A percentile compares a stretch with the other conserved stretches of the same genome.
Evolutionary conservation across 352 stramenopile species (phyloP).

Genomic region (Pythium catenulatum): DNA sequence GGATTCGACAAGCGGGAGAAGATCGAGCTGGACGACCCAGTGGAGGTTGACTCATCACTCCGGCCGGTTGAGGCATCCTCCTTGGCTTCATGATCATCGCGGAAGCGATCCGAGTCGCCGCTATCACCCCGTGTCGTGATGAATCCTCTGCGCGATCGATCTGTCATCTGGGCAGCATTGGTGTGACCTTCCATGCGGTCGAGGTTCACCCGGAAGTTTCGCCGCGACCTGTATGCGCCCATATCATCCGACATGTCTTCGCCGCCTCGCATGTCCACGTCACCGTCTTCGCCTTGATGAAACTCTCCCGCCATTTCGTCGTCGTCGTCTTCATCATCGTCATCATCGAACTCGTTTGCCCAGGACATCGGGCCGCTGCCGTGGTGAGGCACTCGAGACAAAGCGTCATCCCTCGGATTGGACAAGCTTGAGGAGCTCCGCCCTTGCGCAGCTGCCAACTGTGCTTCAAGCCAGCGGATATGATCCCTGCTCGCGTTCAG

Average conservation of each 20-base stretch:
- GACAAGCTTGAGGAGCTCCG: conserved; percentile 42
- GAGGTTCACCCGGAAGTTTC: conserved; percentile 79
- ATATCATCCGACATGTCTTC: conserved; percentile 37
- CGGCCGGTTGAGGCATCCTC: conserved; percentile 75
- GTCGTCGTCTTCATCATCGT: conserved; percentile 78
- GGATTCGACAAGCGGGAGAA: conserved; percentile 93
- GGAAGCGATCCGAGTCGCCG: conserved; percentile 62
- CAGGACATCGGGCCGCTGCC: conserved; percentile 67
- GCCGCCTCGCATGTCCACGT: conserved; percentile 71
- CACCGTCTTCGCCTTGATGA: conserved; percentile 66
- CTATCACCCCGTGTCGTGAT: conserved; percentile 63
- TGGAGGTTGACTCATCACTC: conserved; percentile 82
- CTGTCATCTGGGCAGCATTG: conserved; percentile 68
- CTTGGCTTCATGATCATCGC: conserved; percentile 38
- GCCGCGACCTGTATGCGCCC: conserved; percentile 49
- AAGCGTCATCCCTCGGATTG: conserved; percentile 26
- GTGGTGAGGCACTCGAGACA: not conserved
- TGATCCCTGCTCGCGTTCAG: conserved; percentile 76
- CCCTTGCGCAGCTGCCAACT: conserved; percentile 62
- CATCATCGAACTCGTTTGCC: conserved; percentile 84
- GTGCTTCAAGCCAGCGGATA: conserved; percentile 80
- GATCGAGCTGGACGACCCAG: conserved; percentile 72
- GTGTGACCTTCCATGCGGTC: conserved; percentile 70
- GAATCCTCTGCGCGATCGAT: conserved; percentile 64
- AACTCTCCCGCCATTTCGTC: conserved; percentile 61